Evolutionary conservation across 192 early-diverging fungal species (phyloP).

Genomic region (Allomyces macrogynus): DNA sequence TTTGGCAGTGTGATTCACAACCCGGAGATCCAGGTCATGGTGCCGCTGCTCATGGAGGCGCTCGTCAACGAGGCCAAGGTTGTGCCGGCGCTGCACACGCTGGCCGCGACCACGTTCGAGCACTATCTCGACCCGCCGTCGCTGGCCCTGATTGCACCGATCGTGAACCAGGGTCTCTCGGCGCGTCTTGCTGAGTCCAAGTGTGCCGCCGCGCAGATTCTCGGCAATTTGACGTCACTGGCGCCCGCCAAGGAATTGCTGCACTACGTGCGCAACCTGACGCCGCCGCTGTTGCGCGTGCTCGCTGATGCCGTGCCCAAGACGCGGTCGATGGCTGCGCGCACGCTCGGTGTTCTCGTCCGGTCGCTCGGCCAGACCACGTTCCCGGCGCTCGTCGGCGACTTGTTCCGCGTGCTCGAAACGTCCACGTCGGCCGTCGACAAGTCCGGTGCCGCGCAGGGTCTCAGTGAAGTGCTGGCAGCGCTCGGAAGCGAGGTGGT

Average conservation of each 20-base stretch:
- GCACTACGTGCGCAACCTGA: conserved; percentile 62
- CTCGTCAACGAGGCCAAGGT: conserved; percentile 28
- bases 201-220: conserved; percentile 90
- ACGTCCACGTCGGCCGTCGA: conserved; percentile 76
- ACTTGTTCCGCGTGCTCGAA: conserved; percentile 70
- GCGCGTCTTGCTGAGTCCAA: conserved; percentile 77
- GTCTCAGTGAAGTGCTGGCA: conserved; percentile 77
- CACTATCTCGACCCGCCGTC: conserved; percentile 98
- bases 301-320: conserved; percentile 91
- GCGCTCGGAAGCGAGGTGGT: conserved; percentile 68
- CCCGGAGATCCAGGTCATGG: conserved; percentile 85
- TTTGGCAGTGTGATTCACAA: conserved; percentile 96
- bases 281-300: conserved; percentile 78
- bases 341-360: conserved; percentile 80
- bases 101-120: conserved; percentile 78
- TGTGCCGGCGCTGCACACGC: conserved; percentile 75
- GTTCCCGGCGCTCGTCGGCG: conserved; percentile 79
- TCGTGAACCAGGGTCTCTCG: conserved; percentile 75
- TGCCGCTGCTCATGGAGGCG: conserved; percentile 66
- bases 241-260: conserved; percentile 80
- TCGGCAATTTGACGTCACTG: conserved; percentile 91
- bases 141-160: conserved; percentile 83
- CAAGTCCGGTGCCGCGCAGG: conserved; percentile 90
- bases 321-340: conserved; percentile 77
- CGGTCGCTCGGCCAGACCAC: conserved; percentile 76